phyloP scores from a whole-genome alignment of 1,284 basidiomycete species.

The Cronartium quercuum region DNA sequence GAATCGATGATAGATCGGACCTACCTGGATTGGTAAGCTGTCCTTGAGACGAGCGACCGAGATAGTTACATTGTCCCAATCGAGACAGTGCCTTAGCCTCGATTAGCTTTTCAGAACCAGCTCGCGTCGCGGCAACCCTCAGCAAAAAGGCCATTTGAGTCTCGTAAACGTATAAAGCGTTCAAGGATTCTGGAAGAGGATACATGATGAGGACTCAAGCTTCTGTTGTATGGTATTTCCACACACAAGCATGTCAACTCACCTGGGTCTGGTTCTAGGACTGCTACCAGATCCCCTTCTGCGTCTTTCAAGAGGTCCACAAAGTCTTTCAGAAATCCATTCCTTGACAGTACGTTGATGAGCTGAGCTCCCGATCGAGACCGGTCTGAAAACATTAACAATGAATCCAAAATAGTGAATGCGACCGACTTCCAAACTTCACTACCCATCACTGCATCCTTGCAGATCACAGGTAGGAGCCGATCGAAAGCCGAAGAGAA shows the following conservation, averaged over 20 bases:
- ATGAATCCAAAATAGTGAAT: constrained; percentile 74
- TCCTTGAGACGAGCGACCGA: constrained; percentile 71
- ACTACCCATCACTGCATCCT: constrained; percentile 86
- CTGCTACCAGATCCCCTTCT: constrained; percentile 69
- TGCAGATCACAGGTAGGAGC: constrained; percentile 67
- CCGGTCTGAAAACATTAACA: constrained; percentile 54
- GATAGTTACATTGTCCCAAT: constrained; percentile 78
- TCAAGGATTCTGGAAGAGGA: constrained; percentile 57
- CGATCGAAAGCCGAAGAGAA: constrained; percentile 60
- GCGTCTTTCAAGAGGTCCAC: constrained; percentile 75
- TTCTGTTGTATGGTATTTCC: background rate
- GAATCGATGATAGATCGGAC: background rate
- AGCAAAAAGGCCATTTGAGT: constrained; percentile 83
- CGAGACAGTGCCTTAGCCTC: constrained; percentile 71
- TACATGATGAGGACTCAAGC: background rate
- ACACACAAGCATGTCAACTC: background rate
- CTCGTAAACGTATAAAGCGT: constrained; percentile 90
- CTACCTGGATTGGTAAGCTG: constrained; percentile 66
- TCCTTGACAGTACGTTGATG: constrained; percentile 57
- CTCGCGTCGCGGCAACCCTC: constrained; percentile 70
- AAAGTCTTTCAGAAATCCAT: constrained; percentile 77
- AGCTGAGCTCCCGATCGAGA: constrained; percentile 52
- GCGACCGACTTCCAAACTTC: constrained; percentile 95
- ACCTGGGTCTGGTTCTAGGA: constrained; percentile 81
- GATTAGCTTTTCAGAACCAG: constrained; percentile 76